A percentile compares a stretch with the other conserved stretches of the same genome.
phyloP scores from a whole-genome alignment of 768 basidiomycete genomes.

The Tulasnella sp. region DNA sequence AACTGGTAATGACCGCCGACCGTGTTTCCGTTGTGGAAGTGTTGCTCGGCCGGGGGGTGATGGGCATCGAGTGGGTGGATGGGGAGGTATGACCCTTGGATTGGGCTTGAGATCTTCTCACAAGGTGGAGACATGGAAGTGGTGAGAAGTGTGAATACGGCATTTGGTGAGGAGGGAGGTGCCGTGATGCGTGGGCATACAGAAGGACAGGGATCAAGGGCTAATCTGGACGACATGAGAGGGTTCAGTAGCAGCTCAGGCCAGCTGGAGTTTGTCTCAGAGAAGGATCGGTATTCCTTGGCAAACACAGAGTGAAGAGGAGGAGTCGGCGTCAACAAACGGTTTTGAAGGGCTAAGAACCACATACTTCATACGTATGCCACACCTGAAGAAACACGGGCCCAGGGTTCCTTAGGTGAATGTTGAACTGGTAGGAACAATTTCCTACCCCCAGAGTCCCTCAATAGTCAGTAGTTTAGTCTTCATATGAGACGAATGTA shows the following conservation, averaged over 20 bases:
- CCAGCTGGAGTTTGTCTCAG: neutral
- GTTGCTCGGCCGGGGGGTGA: neutral
- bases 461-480: too few relatives aligned
- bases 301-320: neutral
- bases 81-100: neutral
- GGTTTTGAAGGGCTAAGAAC: neutral
- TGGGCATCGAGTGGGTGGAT: neutral
- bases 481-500: too few relatives aligned
- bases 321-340: neutral
- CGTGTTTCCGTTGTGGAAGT: neutral
- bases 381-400: slow-evolving; percentile 1
- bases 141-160: neutral
- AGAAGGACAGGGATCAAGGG: neutral
- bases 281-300: slow-evolving; percentile 1
- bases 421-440: neutral
- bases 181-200: neutral
- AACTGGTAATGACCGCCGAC: neutral
- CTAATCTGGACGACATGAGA: neutral
- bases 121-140: neutral
- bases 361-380: neutral
- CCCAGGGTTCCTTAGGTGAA: slow-evolving; percentile 1
- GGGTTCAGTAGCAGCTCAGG: neutral
- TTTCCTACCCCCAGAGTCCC: too few relatives aligned
- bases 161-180: neutral
- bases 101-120: neutral